Evolutionary conservation across 2,329 filamentous ascomycete genomes (phyloP), one percentile per base, ranked within the genome.

Genomic region (Cercospora sp.): DNA sequence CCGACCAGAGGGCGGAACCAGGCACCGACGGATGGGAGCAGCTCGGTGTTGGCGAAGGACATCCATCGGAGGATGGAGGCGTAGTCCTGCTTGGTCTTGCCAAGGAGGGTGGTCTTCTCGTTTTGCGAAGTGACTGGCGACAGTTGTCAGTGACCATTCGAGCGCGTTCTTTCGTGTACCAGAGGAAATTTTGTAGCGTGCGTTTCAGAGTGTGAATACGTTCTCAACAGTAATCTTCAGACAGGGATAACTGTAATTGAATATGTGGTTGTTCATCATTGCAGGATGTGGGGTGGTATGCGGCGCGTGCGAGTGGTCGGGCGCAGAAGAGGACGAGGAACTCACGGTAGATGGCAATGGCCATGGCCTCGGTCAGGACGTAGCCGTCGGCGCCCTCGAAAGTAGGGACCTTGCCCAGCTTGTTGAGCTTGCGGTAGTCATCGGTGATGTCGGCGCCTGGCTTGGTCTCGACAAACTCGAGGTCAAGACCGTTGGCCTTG

Each of bases 21-120:
- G 80, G 82, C 86, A 83, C 86, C 90, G 74, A 98, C 83, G 73
- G 83, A 81, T 72, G 87, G 81, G 75, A 97, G 86, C 78, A 97
- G 81, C 86, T 99, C 94, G 69, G 84, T 81, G 89, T 98, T 99
- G 88, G 91, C 91, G 85, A 90, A 98, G 74, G 94, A 98, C 90
- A 97, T 90, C 95, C 95, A 99, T 84, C 91, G 92, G 81, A 99
- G 87, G 83, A 99, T 99, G 76, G 94, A 94, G 77, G 95, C 95
- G 83, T 98, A 93, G 89, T 99, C 95, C 87, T 99, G 94, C 91
- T 99, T 99, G 85, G 94, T 99, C 91, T 98, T 98, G 80, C 95
- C 95, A 77, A 99, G 90, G 75, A 99, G 93, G 76, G 93, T 96
- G 78, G 95, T 99, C 91, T 98, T 98, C 90, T 98, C 95, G 83